phyloP scores from a whole-genome alignment of 306 rosid genomes.

The Prunus mume region DNA sequence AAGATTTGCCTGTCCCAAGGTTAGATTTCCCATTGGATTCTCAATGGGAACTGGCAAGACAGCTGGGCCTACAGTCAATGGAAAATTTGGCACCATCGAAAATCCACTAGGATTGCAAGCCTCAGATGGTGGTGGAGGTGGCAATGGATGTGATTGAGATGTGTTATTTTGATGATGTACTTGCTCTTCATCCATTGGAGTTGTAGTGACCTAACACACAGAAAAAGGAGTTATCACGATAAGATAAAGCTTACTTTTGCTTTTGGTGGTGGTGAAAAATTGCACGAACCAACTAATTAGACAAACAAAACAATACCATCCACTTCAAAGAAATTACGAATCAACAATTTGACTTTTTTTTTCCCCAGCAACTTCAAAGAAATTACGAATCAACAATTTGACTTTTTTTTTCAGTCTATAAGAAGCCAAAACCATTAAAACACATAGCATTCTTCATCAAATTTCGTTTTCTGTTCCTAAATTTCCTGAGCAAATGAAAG shows the following conservation, averaged over 20 bases:
- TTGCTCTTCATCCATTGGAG: conserved; percentile 71
- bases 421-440: background rate
- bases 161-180: conserved; percentile 47
- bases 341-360: background rate
- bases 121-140: conserved; percentile 42
- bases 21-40: conserved; percentile 51
- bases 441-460: background rate
- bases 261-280: conserved; percentile 7
- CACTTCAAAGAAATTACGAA: background rate
- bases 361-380: background rate
- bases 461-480: background rate
- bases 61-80: conserved; percentile 40
- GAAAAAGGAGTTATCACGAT: background rate
- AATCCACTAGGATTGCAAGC: conserved; percentile 41
- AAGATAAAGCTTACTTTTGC: conserved; percentile 6
- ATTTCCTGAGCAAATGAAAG: background rate
- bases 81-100: conserved; percentile 43
- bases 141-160: conserved; percentile 44
- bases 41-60: conserved; percentile 36
- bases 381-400: background rate
- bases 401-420: background rate
- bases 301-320: background rate
- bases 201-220: conserved; percentile 57
- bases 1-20: conserved; percentile 46
- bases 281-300: background rate